These are phyloP conservation scores for Cryptococcus floricola DNA, from an alignment of 1,284 basidiomycete genomes.

Conservation along the genomic window DNA sequence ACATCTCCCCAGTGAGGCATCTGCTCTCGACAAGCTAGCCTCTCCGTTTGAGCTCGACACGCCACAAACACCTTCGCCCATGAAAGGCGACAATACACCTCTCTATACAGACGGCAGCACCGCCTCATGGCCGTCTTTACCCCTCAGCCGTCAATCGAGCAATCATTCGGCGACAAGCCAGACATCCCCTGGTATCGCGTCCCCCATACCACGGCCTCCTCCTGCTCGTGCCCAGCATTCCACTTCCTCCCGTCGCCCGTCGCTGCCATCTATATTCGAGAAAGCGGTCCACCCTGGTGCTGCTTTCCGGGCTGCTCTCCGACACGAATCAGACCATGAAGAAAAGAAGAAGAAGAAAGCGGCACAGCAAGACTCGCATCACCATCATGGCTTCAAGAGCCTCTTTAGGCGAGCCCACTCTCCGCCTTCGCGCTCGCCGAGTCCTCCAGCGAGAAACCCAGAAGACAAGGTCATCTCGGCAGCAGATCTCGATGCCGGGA, in stretches of 20 bases:
- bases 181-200: conserved; percentile 5
- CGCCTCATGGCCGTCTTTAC: background rate
- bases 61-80: background rate
- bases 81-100: conserved; percentile 3
- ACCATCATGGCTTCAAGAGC: conserved; percentile 26
- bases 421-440: conserved; percentile 42
- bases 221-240: background rate
- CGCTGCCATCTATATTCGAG: conserved; percentile 48
- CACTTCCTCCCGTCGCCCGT: conserved; percentile 39
- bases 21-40: conserved; percentile 5
- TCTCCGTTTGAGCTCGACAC: conserved; percentile 12
- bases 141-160: conserved; percentile 5
- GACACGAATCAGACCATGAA: conserved; percentile 13
- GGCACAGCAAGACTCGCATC: conserved; percentile 1
- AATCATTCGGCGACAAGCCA: conserved; percentile 10
- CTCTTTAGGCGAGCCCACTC: conserved; percentile 44
- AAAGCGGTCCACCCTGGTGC: conserved; percentile 42
- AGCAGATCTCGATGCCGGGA: conserved; percentile 40
- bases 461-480: conserved; percentile 17
- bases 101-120: background rate
- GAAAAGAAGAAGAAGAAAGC: conserved; percentile 2
- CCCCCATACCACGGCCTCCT: background rate
- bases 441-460: conserved; percentile 30
- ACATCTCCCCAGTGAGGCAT: background rate
- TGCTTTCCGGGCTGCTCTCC: conserved; percentile 35